These are phyloP conservation scores for Adansonia digitata DNA, from an alignment of 345 rosid genomes.

Conservation along the genomic window DNA sequence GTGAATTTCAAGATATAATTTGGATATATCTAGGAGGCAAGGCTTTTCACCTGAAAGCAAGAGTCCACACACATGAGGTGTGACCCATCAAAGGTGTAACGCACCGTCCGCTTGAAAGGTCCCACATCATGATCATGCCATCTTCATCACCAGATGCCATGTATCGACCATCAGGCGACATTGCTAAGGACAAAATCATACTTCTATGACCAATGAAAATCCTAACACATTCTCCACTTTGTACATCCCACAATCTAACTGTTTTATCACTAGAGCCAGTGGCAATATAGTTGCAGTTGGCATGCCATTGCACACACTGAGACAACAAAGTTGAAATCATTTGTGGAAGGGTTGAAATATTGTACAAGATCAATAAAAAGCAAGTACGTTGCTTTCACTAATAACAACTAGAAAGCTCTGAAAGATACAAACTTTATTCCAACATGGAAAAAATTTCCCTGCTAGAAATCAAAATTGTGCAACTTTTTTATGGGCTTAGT, in stretches of 20 bases:
- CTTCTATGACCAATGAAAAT: conserved; percentile 81
- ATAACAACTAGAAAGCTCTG: neutral
- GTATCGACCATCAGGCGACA: conserved; percentile 95
- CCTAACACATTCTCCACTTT: conserved; percentile 86
- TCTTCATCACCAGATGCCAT: conserved; percentile 99
- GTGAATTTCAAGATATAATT: neutral
- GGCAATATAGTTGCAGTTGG: conserved; percentile 91
- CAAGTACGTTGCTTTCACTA: neutral
- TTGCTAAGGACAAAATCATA: conserved; percentile 76
- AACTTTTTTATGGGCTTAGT: neutral
- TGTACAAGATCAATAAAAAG: neutral
- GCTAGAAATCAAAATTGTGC: neutral
- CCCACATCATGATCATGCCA: conserved; percentile 97
- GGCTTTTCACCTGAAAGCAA: conserved; percentile 65
- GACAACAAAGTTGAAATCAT: conserved; percentile 16
- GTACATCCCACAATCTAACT: conserved; percentile 89
- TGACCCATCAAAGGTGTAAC: conserved; percentile 91
- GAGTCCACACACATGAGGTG: conserved; percentile 85
- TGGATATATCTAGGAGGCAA: neutral
- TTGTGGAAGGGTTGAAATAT: neutral
- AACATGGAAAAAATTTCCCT: neutral
- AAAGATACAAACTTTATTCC: neutral
- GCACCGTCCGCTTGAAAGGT: conserved; percentile 88
- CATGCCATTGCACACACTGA: conserved; percentile 98
- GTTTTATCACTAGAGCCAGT: conserved; percentile 95